These are phyloP conservation scores for Tolypocladium pustulatum DNA, from an alignment of 2,329 filamentous ascomycete genomes.

Conservation along the genomic window DNA sequence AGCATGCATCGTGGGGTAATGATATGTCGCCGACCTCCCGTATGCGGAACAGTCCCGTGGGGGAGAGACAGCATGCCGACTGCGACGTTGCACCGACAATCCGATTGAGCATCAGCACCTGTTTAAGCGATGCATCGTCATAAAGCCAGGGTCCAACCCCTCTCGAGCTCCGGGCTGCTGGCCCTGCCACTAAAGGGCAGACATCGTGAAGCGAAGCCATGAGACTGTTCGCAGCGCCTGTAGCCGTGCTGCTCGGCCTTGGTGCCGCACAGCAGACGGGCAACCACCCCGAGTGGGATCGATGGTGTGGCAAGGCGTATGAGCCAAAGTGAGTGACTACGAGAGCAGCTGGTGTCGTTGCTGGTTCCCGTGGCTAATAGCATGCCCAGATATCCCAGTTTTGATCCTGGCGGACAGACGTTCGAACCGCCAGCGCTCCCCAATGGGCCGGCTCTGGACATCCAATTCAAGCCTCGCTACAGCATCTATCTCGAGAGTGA, in stretches of 20 bases:
- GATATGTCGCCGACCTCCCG: background rate
- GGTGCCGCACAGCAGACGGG: slow-evolving; percentile 18
- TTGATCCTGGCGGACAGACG: slow-evolving; percentile 33
- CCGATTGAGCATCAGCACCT: background rate
- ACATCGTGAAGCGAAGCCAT: background rate
- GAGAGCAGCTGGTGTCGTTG: background rate
- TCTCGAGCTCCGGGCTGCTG: background rate
- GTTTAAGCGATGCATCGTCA: background rate
- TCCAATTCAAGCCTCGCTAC: slow-evolving; percentile 34
- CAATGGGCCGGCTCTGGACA: slow-evolving; percentile 23
- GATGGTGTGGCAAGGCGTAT: slow-evolving; percentile 39
- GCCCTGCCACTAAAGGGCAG: background rate
- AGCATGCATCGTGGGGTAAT: background rate
- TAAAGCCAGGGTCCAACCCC: background rate
- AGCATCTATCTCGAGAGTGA: slow-evolving; percentile 35
- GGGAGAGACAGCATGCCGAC: background rate
- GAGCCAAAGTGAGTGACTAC: slow-evolving; percentile 21
- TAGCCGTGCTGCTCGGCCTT: background rate
- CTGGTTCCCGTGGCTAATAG: background rate
- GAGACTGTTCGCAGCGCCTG: background rate
- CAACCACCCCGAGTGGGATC: slow-evolving; percentile 29
- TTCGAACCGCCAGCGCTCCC: slow-evolving; percentile 20
- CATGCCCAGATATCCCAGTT: slow-evolving; percentile 23
- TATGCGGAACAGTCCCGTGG: background rate
- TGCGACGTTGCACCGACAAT: background rate